Evolutionary conservation across 208 protist species (phyloP).

Genomic region (Wallacemonas collosoma): DNA sequence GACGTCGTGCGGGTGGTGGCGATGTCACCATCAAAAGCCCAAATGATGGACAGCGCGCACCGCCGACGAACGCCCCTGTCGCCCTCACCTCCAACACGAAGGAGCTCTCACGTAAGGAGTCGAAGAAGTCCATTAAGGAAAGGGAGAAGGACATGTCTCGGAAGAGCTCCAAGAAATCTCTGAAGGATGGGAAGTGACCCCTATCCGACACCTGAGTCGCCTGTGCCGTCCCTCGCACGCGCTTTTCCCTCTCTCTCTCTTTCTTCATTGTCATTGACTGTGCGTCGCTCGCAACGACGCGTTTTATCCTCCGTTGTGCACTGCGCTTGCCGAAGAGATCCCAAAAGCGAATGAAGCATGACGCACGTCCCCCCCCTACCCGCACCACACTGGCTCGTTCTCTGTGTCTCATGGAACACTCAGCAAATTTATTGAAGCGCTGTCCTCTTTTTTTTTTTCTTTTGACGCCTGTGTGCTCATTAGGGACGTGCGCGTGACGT

Average conservation of each 20-base stretch:
- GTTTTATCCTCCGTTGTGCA: too few relatives aligned
- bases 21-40: conserved; percentile 12
- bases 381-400: too few relatives aligned
- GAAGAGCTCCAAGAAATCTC: conserved; percentile 16
- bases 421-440: too few relatives aligned
- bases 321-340: too few relatives aligned
- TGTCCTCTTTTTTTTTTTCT: too few relatives aligned
- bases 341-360: too few relatives aligned
- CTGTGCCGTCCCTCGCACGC: neutral
- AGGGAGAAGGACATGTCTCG: conserved; percentile 3
- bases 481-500: too few relatives aligned
- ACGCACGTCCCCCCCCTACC: too few relatives aligned
- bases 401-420: too few relatives aligned
- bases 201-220: too few relatives aligned
- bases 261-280: conserved; percentile 12
- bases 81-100: conserved; percentile 10
- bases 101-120: conserved; percentile 14
- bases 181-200: conserved; percentile 7
- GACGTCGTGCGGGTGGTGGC: conserved; percentile 14
- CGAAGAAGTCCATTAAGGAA: conserved; percentile 9
- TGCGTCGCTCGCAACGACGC: too few relatives aligned
- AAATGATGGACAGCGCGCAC: neutral
- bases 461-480: too few relatives aligned
- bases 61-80: neutral
- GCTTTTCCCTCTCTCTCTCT: conserved; percentile 20